Evolutionary conservation across 225 moss, liverwort and hornwort genomes (phyloP).

Genomic region (Bryum argenteum): DNA sequence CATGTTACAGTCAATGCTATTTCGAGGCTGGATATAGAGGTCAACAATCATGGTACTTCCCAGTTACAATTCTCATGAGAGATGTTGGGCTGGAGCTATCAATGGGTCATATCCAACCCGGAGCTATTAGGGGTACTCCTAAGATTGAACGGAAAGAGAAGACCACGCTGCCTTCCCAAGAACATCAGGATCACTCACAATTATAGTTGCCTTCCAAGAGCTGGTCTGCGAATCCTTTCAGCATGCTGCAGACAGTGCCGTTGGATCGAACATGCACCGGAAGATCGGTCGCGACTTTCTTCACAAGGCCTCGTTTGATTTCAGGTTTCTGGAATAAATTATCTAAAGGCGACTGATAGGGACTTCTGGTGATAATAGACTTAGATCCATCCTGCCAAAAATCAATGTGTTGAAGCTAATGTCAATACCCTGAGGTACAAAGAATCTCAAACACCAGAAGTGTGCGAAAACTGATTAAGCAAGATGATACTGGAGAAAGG

Average conservation of each 20-base stretch:
- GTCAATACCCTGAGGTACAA: neutral
- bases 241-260: slow-evolving; percentile 58
- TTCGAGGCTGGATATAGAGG: neutral
- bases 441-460: neutral
- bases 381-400: slow-evolving; percentile 80
- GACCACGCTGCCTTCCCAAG: neutral
- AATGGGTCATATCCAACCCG: neutral
- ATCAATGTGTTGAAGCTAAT: neutral
- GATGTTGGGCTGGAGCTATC: too few species aligned
- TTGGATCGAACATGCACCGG: slow-evolving; percentile 45
- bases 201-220: slow-evolving; percentile 86
- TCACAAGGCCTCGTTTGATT: slow-evolving; percentile 83
- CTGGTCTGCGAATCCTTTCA: slow-evolving; percentile 80
- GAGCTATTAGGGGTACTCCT: too few species aligned
- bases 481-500: neutral
- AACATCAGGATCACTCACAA: slow-evolving; percentile 49
- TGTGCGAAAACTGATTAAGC: neutral
- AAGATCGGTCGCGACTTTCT: slow-evolving; percentile 70
- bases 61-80: neutral
- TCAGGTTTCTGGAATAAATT: slow-evolving; percentile 78
- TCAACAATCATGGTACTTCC: neutral
- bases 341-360: slow-evolving; percentile 81
- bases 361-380: slow-evolving; percentile 60
- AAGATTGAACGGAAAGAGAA: too few species aligned
- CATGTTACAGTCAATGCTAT: slow-evolving; percentile 5